phyloP scores from a whole-genome alignment of 176 grass and related monocot species.

The Pontederia crassipes region DNA sequence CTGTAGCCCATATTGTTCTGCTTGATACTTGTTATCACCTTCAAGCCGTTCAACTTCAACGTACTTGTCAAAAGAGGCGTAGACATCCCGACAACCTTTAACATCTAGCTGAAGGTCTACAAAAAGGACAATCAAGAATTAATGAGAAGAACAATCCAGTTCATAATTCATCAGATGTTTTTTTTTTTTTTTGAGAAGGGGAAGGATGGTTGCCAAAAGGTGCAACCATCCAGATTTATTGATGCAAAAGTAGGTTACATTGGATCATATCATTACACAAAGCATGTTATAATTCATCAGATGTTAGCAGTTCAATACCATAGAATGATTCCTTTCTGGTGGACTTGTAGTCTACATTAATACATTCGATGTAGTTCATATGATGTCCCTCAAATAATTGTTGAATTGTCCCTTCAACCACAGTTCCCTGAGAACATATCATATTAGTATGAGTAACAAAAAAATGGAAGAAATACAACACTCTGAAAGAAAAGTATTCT shows the following conservation, averaged over 20 bases:
- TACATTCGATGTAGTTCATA: conserved; percentile 10
- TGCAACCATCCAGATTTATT: too few species aligned
- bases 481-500: background rate
- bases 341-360: conserved; percentile 7
- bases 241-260: too few species aligned
- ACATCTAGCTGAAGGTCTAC: conserved; percentile 3
- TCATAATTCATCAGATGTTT: background rate
- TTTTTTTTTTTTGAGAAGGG: too few species aligned
- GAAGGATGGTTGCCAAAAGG: too few species aligned
- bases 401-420: background rate
- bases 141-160: background rate
- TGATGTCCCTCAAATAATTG: conserved; percentile 8
- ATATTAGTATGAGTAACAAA: background rate
- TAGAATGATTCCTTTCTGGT: conserved; percentile 6
- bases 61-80: background rate
- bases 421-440: background rate
- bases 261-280: too few species aligned
- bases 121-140: background rate
- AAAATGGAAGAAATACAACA: background rate
- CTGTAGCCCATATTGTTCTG: background rate
- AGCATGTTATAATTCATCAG: background rate
- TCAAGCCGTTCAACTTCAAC: conserved; percentile 7
- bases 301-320: background rate
- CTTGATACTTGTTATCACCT: conserved; percentile 6
- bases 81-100: conserved; percentile 4